phyloP scores from a whole-genome alignment of 495 filamentous ascomycete genomes.

The Hapsidospora chrysogenum region DNA sequence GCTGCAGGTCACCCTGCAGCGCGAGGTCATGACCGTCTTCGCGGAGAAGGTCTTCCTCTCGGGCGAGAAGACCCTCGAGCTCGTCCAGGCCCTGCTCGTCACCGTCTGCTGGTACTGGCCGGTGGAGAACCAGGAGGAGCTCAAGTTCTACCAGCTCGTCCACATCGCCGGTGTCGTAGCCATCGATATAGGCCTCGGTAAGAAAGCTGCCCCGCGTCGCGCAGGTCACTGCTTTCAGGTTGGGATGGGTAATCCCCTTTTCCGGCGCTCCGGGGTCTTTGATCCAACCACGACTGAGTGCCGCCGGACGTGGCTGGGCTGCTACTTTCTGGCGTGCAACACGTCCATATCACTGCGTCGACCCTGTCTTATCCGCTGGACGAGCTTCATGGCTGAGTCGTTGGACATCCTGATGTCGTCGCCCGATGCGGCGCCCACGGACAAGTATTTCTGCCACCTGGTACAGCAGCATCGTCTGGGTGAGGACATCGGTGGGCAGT shows the following conservation, averaged over 20 bases:
- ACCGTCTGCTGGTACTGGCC: slow-evolving; percentile 67
- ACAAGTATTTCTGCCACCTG: slow-evolving; percentile 57
- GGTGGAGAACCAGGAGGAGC: slow-evolving; percentile 67
- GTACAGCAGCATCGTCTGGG: slow-evolving; percentile 63
- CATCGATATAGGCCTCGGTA: slow-evolving; percentile 72
- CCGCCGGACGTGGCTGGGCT: slow-evolving; percentile 61
- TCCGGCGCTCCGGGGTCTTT: slow-evolving; percentile 28
- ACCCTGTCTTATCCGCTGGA: slow-evolving; percentile 70
- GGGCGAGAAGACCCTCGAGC: slow-evolving; percentile 70
- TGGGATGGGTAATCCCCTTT: slow-evolving; percentile 30
- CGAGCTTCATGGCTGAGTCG: slow-evolving; percentile 72
- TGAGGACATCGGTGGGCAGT: slow-evolving; percentile 62
- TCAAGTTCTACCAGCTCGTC: slow-evolving; percentile 81
- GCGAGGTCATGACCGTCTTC: slow-evolving; percentile 54
- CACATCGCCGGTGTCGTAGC: slow-evolving; percentile 74
- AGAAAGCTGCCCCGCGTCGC: slow-evolving; percentile 23
- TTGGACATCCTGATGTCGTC: slow-evolving; percentile 56
- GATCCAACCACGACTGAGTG: slow-evolving; percentile 55
- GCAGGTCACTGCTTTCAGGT: slow-evolving; percentile 24
- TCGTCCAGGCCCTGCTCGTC: slow-evolving; percentile 67
- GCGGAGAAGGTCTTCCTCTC: slow-evolving; percentile 58
- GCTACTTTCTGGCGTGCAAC: slow-evolving; percentile 62
- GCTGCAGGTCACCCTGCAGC: slow-evolving; percentile 42
- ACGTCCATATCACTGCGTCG: slow-evolving; percentile 63
- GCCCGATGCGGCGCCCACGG: slow-evolving; percentile 52